Conservation (phyloP, 2,329 filamentous ascomycete species). For the Fusarium domesticum region DNA sequence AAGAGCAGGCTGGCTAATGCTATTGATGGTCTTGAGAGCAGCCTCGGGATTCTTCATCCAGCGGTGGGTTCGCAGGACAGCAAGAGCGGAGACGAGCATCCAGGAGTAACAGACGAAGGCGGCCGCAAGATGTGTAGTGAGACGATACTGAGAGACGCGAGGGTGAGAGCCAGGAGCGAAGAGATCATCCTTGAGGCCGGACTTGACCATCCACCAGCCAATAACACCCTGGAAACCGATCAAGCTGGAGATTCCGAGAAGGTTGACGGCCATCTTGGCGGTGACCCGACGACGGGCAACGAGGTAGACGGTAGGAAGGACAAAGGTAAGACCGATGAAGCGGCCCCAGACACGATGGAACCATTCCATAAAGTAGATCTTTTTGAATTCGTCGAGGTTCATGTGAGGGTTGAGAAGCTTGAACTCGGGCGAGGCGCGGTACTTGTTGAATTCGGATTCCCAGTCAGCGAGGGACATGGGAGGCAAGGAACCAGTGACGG, state of each 20-base stretch:
- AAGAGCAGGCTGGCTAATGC: slow-evolving; percentile 65
- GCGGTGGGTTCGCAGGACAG: slow-evolving; percentile 74
- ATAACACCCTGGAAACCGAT: slow-evolving; percentile 95
- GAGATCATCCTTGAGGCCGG: slow-evolving; percentile 89
- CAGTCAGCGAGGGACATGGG: slow-evolving; percentile 77
- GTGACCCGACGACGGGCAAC: slow-evolving; percentile 77
- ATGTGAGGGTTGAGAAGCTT: slow-evolving; percentile 89
- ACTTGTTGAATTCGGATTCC: slow-evolving; percentile 91
- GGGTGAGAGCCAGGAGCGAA: slow-evolving; percentile 89
- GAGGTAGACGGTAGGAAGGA: slow-evolving; percentile 85
- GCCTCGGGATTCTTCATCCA: slow-evolving; percentile 65
- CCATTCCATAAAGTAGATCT: slow-evolving; percentile 99
- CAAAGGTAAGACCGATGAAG: slow-evolving; percentile 84
- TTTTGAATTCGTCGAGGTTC: slow-evolving; percentile 90
- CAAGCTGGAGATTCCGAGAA: slow-evolving; percentile 79
- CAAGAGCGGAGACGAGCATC: slow-evolving; percentile 88
- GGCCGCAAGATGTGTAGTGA: slow-evolving; percentile 83
- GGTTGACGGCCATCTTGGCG: slow-evolving; percentile 69
- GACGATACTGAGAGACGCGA: slow-evolving; percentile 88
- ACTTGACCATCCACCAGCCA: slow-evolving; percentile 99
- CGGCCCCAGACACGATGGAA: slow-evolving; percentile 91
- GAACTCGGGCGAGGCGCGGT: slow-evolving; percentile 90
- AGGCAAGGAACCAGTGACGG: slow-evolving; percentile 87
- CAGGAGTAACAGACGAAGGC: slow-evolving; percentile 91
- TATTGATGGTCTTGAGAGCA: slow-evolving; percentile 57